phyloP scores from a whole-genome alignment of 1,284 basidiomycete genomes.

The Puccinia coronata region DNA sequence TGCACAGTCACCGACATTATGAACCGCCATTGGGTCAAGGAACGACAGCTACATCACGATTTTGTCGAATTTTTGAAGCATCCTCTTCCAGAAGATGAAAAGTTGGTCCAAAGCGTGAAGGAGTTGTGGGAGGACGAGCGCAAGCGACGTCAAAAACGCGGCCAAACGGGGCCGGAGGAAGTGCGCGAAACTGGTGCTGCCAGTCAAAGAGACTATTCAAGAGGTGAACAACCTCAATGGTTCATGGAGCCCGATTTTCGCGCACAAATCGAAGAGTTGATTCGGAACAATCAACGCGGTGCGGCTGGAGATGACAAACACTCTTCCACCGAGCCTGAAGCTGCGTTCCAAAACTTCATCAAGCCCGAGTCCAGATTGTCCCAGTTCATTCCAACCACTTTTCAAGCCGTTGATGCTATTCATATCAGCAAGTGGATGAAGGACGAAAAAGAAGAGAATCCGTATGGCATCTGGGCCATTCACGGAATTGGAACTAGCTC shows the following conservation, averaged over 20 bases:
- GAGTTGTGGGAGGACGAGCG: conserved; percentile 96
- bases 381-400: conserved; percentile 45
- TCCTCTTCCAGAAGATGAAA: conserved; percentile 65
- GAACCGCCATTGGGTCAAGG: conserved; percentile 71
- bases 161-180: conserved; percentile 51
- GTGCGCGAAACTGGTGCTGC: conserved; percentile 49
- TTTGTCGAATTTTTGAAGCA: conserved; percentile 67
- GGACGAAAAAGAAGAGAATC: conserved; percentile 54
- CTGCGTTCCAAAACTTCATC: conserved; percentile 29
- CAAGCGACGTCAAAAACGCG: conserved; percentile 65
- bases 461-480: conserved; percentile 60
- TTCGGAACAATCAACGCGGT: conserved; percentile 47
- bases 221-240: conserved; percentile 51
- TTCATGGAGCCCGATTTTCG: conserved; percentile 43
- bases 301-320: conserved; percentile 28
- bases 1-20: conserved; percentile 77
- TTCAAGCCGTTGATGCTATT: conserved; percentile 48
- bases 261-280: conserved; percentile 50
- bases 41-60: conserved; percentile 74
- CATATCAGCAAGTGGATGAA: conserved; percentile 51
- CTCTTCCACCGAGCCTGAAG: not conserved
- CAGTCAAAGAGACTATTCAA: conserved; percentile 40
- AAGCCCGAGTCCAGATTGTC: conserved; percentile 32
- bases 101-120: conserved; percentile 80
- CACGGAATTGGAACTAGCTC: conserved; percentile 39